Conservation (phyloP, 2,329 filamentous ascomycete species). For the Pyricularia grisea region DNA sequence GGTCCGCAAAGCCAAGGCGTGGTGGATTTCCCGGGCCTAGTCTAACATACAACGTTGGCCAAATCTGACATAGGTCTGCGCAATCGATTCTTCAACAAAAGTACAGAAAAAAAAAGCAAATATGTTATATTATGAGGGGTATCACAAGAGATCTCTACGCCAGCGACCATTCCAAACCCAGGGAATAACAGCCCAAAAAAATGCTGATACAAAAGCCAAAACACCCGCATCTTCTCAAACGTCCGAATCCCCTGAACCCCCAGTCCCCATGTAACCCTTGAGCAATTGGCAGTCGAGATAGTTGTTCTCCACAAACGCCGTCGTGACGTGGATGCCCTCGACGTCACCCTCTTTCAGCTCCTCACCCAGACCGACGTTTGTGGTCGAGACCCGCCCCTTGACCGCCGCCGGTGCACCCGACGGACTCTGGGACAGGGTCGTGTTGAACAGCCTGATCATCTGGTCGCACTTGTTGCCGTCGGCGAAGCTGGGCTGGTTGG, state of each 20-base stretch:
- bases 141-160: neutral
- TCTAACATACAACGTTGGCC: no score
- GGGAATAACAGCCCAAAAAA: neutral
- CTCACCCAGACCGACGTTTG: slow-evolving; percentile 11
- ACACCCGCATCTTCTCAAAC: neutral
- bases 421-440: slow-evolving; percentile 15
- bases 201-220: neutral
- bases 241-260: neutral
- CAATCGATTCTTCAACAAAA: neutral
- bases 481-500: slow-evolving; percentile 47
- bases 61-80: neutral
- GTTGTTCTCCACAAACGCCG: slow-evolving; percentile 23
- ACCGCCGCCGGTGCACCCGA: slow-evolving; percentile 15
- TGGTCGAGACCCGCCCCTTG: slow-evolving; percentile 14
- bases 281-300: slow-evolving; percentile 18
- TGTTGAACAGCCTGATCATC: slow-evolving; percentile 23
- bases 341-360: slow-evolving; percentile 12
- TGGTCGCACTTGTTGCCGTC: slow-evolving; percentile 30
- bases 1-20: no score
- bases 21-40: no score
- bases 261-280: slow-evolving; percentile 16
- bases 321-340: slow-evolving; percentile 20
- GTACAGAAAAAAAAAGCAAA: neutral
- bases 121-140: neutral
- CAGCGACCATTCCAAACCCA: neutral